Base-by-base conservation (phyloP, 2,329 filamentous ascomycete species). In the Paecilomyces variotii region DNA sequence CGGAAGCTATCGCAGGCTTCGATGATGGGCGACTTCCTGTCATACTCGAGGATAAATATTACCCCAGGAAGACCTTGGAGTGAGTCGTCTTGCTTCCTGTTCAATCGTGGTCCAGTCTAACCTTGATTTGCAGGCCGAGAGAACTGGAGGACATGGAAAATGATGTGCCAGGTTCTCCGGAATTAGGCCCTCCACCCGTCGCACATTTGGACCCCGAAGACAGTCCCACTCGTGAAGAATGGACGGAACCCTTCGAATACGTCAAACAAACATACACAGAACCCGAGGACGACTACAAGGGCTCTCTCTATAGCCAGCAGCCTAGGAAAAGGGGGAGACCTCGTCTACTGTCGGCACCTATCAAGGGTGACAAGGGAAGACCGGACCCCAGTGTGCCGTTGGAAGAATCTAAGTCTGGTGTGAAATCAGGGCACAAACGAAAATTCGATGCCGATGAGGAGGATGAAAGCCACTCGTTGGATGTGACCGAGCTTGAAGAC, bases 41-140 rank as follows among this genome's bases (percentile, higher is more conserved):
- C 2, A 87, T 87, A 55, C 64, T 76, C 2, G 85, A 87, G 69
- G 80, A 82, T 66, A 85, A 85, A 68, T 76, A 72, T 60, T 86
- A 79, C 64, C 83, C 83, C 25, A 74, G 83, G 62, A 70, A 73
- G 59, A 85, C 82, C 7, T 71, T 86, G 63, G 80, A 81, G 79
- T 83, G 76, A 68, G 80, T 24, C 28, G 2, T 34, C 12, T 12
- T 34, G 53, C 50, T 49, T 27, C 14, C n/a, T 5, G n/a, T 45
- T 45, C n/a, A 19, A 45, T 19, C 7, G 7, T 24, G n/a, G 1
- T 7, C n/a, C 5, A 39, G n/a, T 6, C 39, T 45, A 24, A 45
- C 39, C 39, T 19, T 9, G n/a, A 45, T 24, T n/a, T 19, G 12
- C 57, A 77, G 75, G 53, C 60, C 65, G 3, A 67, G 73, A 32